Conservation (phyloP, 2,329 filamentous ascomycete species). For the Pseudopithomyces chartarum region DNA sequence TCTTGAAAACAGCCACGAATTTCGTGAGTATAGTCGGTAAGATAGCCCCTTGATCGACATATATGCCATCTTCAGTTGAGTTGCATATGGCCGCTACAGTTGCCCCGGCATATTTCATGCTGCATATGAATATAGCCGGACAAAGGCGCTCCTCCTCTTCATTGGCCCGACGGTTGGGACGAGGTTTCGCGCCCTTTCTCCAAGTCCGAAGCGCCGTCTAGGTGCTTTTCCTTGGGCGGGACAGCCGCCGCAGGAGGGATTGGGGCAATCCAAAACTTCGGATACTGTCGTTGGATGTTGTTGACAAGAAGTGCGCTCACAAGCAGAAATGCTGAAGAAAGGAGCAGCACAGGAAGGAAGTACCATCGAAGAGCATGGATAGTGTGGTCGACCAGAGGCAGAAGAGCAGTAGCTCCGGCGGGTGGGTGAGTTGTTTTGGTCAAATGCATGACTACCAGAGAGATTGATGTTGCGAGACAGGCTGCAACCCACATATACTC, state of each 20-base stretch:
- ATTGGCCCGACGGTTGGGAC: background rate
- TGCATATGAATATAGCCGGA: no score
- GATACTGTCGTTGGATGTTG: slow-evolving; percentile 52
- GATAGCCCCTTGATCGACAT: no score
- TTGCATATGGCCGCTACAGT: no score
- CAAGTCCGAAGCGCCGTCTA: background rate
- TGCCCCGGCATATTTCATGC: no score
- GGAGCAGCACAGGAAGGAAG: slow-evolving; percentile 48
- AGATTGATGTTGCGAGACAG: slow-evolving; percentile 48
- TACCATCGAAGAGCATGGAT: slow-evolving; percentile 51
- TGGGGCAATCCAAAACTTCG: slow-evolving; percentile 53
- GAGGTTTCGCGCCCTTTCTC: background rate
- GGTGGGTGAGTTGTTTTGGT: slow-evolving; percentile 55
- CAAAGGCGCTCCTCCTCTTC: no score
- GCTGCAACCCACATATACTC: slow-evolving; percentile 51
- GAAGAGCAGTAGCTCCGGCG: slow-evolving; percentile 52
- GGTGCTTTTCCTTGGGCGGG: slow-evolving; percentile 2
- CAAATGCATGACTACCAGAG: slow-evolving; percentile 52
- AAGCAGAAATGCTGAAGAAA: slow-evolving; percentile 48
- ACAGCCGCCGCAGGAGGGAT: slow-evolving; percentile 25
- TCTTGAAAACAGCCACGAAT: no score
- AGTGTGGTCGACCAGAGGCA: slow-evolving; percentile 46
- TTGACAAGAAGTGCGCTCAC: slow-evolving; percentile 49
- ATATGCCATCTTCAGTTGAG: no score
- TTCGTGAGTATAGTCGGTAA: no score